A percentile compares a stretch with the other conserved stretches of the same genome.
These are phyloP conservation scores for Bombardia bombarda DNA, from an alignment of 495 filamentous ascomycete species.

Conservation along the genomic window DNA sequence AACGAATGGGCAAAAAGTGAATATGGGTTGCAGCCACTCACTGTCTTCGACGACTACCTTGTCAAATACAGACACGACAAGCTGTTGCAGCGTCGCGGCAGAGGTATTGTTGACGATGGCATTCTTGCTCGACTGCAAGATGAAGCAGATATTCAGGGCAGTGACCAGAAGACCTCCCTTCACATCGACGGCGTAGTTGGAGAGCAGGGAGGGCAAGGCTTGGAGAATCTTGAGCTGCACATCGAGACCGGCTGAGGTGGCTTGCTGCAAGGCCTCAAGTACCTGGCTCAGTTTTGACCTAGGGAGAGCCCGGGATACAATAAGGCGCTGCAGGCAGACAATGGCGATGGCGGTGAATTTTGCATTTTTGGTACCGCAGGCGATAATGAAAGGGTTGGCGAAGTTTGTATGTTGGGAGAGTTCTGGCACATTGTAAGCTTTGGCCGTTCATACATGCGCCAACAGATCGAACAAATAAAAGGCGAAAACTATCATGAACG, in stretches of 20 bases:
- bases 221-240: slow-evolving; percentile 95
- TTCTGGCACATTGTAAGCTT: slow-evolving; percentile 46
- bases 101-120: slow-evolving; percentile 89
- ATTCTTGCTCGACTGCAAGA: slow-evolving; percentile 82
- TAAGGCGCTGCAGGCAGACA: slow-evolving; percentile 79
- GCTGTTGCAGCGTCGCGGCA: slow-evolving; percentile 88
- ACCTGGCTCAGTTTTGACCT: slow-evolving; percentile 69
- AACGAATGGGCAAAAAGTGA: neutral
- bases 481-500: no score
- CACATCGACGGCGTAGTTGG: slow-evolving; percentile 80
- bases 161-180: slow-evolving; percentile 72
- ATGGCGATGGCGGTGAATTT: slow-evolving; percentile 83
- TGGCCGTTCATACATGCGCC: neutral
- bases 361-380: slow-evolving; percentile 79
- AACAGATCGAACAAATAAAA: neutral
- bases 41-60: slow-evolving; percentile 79
- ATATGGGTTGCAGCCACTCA: slow-evolving; percentile 24
- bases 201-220: slow-evolving; percentile 80
- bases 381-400: slow-evolving; percentile 85
- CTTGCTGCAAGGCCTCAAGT: slow-evolving; percentile 78
- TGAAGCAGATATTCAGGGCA: slow-evolving; percentile 82
- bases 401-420: slow-evolving; percentile 73
- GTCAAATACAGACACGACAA: slow-evolving; percentile 87
- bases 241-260: slow-evolving; percentile 66
- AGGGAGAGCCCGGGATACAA: slow-evolving; percentile 70